Base-by-base conservation (phyloP, 1,284 basidiomycete genomes). In the Tilletiaria anomala region DNA sequence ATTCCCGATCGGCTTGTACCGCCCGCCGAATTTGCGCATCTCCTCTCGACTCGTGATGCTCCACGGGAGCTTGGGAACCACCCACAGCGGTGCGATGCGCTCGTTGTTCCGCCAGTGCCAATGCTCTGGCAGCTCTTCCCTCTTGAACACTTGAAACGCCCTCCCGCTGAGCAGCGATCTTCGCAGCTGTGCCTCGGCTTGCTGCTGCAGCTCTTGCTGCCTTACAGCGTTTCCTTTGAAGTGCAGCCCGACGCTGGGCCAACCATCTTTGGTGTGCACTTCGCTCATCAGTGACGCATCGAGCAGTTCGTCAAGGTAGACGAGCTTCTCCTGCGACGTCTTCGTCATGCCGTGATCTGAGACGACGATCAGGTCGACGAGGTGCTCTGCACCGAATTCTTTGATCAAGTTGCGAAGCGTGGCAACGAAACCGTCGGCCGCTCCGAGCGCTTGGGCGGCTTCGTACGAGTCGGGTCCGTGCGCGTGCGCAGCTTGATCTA, bases 341-440 rank as follows among this genome's bases (percentile, higher is more conserved):
- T 80, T 79, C 0, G 79, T 80, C 87, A 93, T 91, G 3, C 87
- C 88, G 61, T 93, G 87, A 67, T 93, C 88, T 45, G 80, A 83
- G 39, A 93, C 83, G 55, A 89, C 85, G 19, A 91, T 74, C 20
- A 93, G 72, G 63, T 93, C 83, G 21, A 89, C 80, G 20, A 91
- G 80, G 26, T 81, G 75, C 1, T 76, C 77, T 22, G 89, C 71
- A 57, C 87, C 83, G 2, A 87, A 76, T n/a, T 71, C 68, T 21
- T 73, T 73, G 22, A 91, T 69, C 1, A 75, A 72, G 2, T 69
- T 65, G 0, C 80, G 76, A 11, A 93, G 68, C 37, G 78, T 70
- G 42, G 74, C 77, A 2, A 84, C 78, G 54, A 89, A 89, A 6
- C 61, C 59, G 61, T 94, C 87, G 1, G 89, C 77, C 39, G 75